These are phyloP conservation scores for Symbiodinium natans DNA, from an alignment of 73 alveolate genomes.

Conservation along the genomic window DNA sequence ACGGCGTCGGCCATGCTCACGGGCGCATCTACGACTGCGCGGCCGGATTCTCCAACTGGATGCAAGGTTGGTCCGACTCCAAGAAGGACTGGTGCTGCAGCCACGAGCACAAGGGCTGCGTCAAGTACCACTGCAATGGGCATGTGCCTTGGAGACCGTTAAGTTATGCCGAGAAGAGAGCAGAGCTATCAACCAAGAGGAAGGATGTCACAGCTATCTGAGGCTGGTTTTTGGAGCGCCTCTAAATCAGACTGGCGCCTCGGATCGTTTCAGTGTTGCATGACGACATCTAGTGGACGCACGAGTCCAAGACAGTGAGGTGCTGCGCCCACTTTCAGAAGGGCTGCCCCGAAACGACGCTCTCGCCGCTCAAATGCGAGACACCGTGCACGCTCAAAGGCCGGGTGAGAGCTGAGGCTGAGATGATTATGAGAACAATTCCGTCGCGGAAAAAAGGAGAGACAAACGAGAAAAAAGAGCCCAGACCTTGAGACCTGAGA, in stretches of 20 bases:
- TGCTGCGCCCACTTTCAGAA: constrained; percentile 57
- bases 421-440: no score
- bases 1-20: background rate
- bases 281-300: no score
- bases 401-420: no score
- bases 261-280: no score
- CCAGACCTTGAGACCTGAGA: constrained; percentile 1
- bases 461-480: no score
- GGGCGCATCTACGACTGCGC: constrained; percentile 41
- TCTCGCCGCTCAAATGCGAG: constrained; percentile 45
- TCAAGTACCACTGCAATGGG: constrained; percentile 37
- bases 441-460: no score
- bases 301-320: no score
- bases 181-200: background rate
- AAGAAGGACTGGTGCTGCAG: constrained; percentile 93
- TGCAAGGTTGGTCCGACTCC: constrained; percentile 75
- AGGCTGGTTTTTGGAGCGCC: background rate
- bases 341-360: constrained; percentile 65
- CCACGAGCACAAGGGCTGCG: constrained; percentile 64
- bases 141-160: background rate
- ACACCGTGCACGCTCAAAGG: constrained; percentile 72
- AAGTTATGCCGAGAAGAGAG: background rate
- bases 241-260: background rate
- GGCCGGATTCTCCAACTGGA: constrained; percentile 87
- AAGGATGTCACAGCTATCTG: background rate